Base-by-base conservation (phyloP, 176 grass and related monocot genomes). In the Otatea glauca region DNA sequence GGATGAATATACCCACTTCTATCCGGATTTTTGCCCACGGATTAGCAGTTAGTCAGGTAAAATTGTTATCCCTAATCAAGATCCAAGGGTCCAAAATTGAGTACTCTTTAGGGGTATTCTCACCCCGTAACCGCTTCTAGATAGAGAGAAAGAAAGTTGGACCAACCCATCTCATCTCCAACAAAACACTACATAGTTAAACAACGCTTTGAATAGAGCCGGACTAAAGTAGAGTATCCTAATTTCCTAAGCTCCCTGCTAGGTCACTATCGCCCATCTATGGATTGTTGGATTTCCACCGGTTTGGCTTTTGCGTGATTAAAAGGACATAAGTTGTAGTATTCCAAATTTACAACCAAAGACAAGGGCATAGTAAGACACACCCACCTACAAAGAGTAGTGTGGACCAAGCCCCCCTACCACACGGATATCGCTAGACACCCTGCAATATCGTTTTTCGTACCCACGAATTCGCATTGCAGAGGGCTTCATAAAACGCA, bases 351-450 rank as follows among this genome's bases (percentile, higher is more conserved):
- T 82, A 65, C 71, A 44, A 70, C 79, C 58, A 81, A 45, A 68
- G 77, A 75, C 12, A 71, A 60, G 41, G 34, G 74, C 59, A 43
- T 2, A 76, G 66, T 81, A 88, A 82, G 2, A 34, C 34, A 3
- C 65, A 77, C 55, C 78, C 37, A 78, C 73, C 64, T 77, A 72
- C 38, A 79, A 14, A 24, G 78, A 39, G 27, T 83, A 83, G 84
- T 18, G 68, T 83, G 88, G 79, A 78, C 88, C 84, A 83, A 56
- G 47, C 55, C 71, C 78, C 35, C 49, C 66, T n/a, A 37, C 42
- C 54, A 68, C 65, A 7, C 72, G 7, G 44, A 74, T 29, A 77
- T 47, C 7, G 66, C 23, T 72, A 32, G 7, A 49, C 65, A 14
- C 66, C 50, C 56, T 34, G 68, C 68, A 66, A 32, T 72, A 73